Percentiles rank a stretch among this genome's conserved stretches.
phyloP scores from a whole-genome alignment of 2,329 filamentous ascomycete genomes.

The Neurospora crassa region DNA sequence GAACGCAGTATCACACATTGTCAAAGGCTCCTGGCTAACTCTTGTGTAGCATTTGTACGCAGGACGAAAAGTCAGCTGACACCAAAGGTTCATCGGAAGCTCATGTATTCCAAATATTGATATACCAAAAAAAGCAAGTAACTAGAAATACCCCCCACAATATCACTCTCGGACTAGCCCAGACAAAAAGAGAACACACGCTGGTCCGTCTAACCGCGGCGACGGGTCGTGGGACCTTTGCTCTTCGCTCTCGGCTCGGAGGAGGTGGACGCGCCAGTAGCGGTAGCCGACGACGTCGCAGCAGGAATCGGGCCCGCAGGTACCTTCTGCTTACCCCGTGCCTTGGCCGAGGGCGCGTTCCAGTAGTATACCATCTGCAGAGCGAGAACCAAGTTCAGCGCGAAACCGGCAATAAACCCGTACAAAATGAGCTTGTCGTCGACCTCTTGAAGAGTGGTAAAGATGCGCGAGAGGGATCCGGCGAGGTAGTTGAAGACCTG shows the following conservation, averaged over 20 bases:
- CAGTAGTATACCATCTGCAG: conserved; percentile 94
- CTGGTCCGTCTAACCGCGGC: conserved; percentile 25
- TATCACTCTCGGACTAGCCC: background rate
- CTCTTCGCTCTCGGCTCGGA: conserved; percentile 20
- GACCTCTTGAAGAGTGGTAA: conserved; percentile 95
- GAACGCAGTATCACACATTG: background rate
- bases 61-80: background rate
- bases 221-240: conserved; percentile 33
- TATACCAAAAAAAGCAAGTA: background rate
- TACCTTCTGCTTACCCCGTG: conserved; percentile 29
- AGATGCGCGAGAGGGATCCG: conserved; percentile 88
- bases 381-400: conserved; percentile 80
- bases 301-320: conserved; percentile 17
- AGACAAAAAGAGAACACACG: background rate
- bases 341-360: conserved; percentile 53
- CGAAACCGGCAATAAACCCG: conserved; percentile 83
- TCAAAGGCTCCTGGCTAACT: background rate
- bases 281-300: conserved; percentile 19
- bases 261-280: conserved; percentile 8
- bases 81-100: background rate
- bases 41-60: background rate
- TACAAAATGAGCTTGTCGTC: conserved; percentile 95
- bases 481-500: conserved; percentile 97
- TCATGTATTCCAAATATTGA: background rate
- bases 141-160: background rate